Conservation (phyloP, 1,139 yeast species). For the Debaryomyces fabryi region DNA sequence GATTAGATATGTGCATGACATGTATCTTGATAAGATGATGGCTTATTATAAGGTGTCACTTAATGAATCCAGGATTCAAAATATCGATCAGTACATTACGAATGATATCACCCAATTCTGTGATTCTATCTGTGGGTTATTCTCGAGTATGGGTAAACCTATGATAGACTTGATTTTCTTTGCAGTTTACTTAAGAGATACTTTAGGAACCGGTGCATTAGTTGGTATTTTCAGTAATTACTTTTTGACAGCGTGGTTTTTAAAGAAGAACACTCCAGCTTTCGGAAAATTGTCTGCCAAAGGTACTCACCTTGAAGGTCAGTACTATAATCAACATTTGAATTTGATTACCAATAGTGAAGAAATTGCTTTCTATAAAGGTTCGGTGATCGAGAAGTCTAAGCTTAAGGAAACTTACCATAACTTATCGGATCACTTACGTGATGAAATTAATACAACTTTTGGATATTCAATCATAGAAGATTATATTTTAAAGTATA, state of each 20-base stretch:
- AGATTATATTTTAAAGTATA: slow-evolving; percentile 84
- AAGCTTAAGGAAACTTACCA: slow-evolving; percentile 65
- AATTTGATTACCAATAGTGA: slow-evolving; percentile 87
- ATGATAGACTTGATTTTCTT: slow-evolving; percentile 86
- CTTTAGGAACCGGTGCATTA: slow-evolving; percentile 83
- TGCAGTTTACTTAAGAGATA: slow-evolving; percentile 80
- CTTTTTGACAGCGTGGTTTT: slow-evolving; percentile 73
- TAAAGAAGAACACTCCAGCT: slow-evolving; percentile 78
- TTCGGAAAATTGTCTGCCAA: slow-evolving; percentile 78
- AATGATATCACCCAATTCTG: slow-evolving; percentile 83
- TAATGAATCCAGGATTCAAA: slow-evolving; percentile 45
- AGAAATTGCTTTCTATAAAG: slow-evolving; percentile 93
- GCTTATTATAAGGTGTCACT: slow-evolving; percentile 77
- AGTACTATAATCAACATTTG: slow-evolving; percentile 83
- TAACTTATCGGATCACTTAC: slow-evolving; percentile 50
- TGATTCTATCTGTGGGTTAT: slow-evolving; percentile 79
- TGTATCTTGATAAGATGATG: slow-evolving; percentile 79
- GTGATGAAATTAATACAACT: slow-evolving; percentile 52
- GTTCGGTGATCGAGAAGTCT: slow-evolving; percentile 76
- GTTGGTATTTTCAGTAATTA: slow-evolving; percentile 82
- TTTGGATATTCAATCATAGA: slow-evolving; percentile 72
- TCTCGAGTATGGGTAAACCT: slow-evolving; percentile 91
- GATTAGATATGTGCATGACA: slow-evolving; percentile 85
- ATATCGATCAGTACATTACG: slow-evolving; percentile 78
- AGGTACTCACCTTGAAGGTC: slow-evolving; percentile 83